Percentiles rank a stretch among this genome's conserved stretches.
phyloP scores from a whole-genome alignment of 257 asterid species.

The Cynanchum wilfordii region DNA sequence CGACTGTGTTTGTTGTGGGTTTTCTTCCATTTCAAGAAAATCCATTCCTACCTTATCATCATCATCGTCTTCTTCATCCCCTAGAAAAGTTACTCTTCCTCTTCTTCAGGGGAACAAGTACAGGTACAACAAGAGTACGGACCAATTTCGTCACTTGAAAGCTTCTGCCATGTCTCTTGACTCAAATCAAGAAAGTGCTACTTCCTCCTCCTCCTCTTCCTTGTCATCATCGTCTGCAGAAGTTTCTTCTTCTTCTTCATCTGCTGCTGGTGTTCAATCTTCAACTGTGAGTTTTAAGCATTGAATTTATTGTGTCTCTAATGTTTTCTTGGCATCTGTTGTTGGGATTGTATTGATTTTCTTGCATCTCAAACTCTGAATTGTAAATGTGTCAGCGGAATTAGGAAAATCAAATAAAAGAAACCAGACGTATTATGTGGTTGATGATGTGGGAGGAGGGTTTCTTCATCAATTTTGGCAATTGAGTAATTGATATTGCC shows the following conservation, averaged over 20 bases:
- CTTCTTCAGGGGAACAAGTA: slow-evolving; percentile 12
- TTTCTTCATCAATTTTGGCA: not conserved
- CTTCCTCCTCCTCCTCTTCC: not conserved
- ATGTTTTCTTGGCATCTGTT: not conserved
- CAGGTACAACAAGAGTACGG: slow-evolving; percentile 33
- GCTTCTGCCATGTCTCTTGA: slow-evolving; percentile 53
- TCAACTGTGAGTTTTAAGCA: slow-evolving; percentile 41
- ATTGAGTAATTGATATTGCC: not conserved
- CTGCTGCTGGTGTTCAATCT: slow-evolving; percentile 42
- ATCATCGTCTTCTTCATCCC: not conserved
- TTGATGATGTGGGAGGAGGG: too few species aligned
- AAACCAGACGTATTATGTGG: not conserved
- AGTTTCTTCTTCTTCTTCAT: slow-evolving; percentile 8
- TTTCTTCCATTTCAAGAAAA: slow-evolving; percentile 46
- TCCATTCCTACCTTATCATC: slow-evolving; percentile 28
- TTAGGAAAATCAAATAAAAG: not conserved
- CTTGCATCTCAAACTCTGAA: not conserved
- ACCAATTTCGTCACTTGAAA: slow-evolving; percentile 24
- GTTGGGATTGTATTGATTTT: not conserved
- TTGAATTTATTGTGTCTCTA: not conserved
- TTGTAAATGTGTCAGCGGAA: not conserved
- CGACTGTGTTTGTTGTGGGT: slow-evolving; percentile 19
- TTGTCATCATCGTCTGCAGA: slow-evolving; percentile 20
- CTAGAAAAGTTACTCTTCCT: slow-evolving; percentile 12
- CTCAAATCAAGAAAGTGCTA: slow-evolving; percentile 42